These are phyloP conservation scores for Citrullus mucosospermus DNA, from an alignment of 306 rosid species.

Conservation along the genomic window DNA sequence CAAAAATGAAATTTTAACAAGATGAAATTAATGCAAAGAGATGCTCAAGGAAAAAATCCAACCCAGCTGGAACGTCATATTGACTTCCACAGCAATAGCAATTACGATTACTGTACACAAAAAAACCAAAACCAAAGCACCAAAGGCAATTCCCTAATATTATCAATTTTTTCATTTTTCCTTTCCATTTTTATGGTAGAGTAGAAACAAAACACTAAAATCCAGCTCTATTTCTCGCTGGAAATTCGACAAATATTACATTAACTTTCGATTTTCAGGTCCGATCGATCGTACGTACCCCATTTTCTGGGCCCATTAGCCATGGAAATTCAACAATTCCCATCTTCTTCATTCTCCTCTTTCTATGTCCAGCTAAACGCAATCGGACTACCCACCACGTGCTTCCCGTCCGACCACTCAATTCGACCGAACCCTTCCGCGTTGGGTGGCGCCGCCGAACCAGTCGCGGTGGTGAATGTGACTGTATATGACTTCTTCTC, in stretches of 20 bases:
- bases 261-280: neutral
- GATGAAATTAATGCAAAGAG: neutral
- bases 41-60: neutral
- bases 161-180: neutral
- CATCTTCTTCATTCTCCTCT: neutral
- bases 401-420: constrained; percentile 67
- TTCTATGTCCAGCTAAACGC: constrained; percentile 33
- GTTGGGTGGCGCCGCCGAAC: neutral
- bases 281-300: neutral
- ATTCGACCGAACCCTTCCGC: constrained; percentile 39
- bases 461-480: constrained; percentile 19
- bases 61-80: neutral
- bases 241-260: neutral
- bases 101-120: neutral
- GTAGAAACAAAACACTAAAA: neutral
- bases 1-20: no score
- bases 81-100: neutral
- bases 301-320: neutral
- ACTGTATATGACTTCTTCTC: constrained; percentile 54
- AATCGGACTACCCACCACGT: constrained; percentile 47
- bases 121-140: neutral
- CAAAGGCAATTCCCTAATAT: neutral
- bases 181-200: neutral
- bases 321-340: neutral
- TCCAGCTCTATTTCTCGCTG: neutral